Conservation (phyloP, 768 basidiomycete genomes). For the Mycena polygramma region DNA sequence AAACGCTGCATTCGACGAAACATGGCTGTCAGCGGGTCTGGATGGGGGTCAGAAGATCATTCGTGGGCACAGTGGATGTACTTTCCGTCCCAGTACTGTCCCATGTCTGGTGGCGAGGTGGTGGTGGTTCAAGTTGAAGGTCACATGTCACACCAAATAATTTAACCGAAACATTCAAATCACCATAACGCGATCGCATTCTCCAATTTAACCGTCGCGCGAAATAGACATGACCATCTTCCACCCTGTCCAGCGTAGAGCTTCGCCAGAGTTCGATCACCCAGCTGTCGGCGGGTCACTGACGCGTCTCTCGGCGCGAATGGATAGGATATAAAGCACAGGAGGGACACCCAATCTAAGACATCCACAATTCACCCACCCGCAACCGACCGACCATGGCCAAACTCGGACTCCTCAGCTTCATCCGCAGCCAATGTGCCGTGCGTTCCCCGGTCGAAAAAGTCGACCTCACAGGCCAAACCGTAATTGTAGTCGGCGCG, state of each 20-base stretch:
- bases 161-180: not conserved
- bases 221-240: not conserved
- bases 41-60: too few relatives aligned
- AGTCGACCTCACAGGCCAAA: conserved; percentile 37
- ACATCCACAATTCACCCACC: not conserved
- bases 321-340: not conserved
- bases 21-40: too few relatives aligned
- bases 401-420: conserved; percentile 18
- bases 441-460: conserved; percentile 37
- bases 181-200: not conserved
- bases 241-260: not conserved
- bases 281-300: not conserved
- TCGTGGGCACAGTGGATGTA: too few relatives aligned
- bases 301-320: conserved; percentile 1
- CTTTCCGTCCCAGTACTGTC: too few relatives aligned
- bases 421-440: conserved; percentile 26
- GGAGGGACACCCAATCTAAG: not conserved
- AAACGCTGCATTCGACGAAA: not conserved
- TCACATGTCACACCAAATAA: not conserved
- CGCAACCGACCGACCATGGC: conserved; percentile 13
- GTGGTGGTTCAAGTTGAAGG: too few relatives aligned
- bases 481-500: conserved; percentile 38
- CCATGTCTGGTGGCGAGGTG: too few relatives aligned
- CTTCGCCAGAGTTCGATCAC: not conserved
- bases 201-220: not conserved